Evolutionary conservation across 768 basidiomycete species (phyloP), one percentile per base, ranked within the genome.

Genomic region (Termitomyces sp.): DNA sequence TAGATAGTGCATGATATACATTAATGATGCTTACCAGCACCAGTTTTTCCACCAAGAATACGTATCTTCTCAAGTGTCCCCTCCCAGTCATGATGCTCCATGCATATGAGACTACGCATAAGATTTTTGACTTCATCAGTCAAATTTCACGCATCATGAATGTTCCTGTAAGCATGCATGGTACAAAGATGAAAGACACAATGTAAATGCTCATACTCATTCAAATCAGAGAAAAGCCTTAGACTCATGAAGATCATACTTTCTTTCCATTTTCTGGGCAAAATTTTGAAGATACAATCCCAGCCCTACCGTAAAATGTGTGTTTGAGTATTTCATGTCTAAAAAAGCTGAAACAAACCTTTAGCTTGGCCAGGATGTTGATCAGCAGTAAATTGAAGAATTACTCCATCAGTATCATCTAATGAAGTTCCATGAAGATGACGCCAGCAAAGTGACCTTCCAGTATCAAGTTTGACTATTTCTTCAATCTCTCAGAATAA

Each of bases 21-120:
- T n/a, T n/a, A n/a, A n/a, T n/a, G n/a, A n/a, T n/a, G n/a, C n/a
- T n/a, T 47, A 67, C 66, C 66, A 36, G 20, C 38, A 28, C 58
- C 68, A 5, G 56, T 49, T 54, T 67, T 70, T 3, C 68, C 68
- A 8, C 68, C 67, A 22, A 59, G n/a, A 1, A 2, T 28, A 28
- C 30, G 14, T 42, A 70, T 69, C 3, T 28, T 2, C 2, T 22
- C 6, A 6, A 71, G 13, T 0, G 69, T 65, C 1, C 24, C 51
- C 33, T 66, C 58, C 65, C 67, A 69, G 24, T 63, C 53, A 3
- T 32, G 32, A 28, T 69, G 70, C 12, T 45, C 16, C 28, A 65
- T 64, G 35, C 65, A 70, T 2, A 68, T 32, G 0, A 72, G 55
- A 32, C 67, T 64, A 10, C 60, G 62, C 69, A 72, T 72, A 4